Conservation (phyloP, 768 basidiomycete genomes). For the Naematelia aurantialba region DNA sequence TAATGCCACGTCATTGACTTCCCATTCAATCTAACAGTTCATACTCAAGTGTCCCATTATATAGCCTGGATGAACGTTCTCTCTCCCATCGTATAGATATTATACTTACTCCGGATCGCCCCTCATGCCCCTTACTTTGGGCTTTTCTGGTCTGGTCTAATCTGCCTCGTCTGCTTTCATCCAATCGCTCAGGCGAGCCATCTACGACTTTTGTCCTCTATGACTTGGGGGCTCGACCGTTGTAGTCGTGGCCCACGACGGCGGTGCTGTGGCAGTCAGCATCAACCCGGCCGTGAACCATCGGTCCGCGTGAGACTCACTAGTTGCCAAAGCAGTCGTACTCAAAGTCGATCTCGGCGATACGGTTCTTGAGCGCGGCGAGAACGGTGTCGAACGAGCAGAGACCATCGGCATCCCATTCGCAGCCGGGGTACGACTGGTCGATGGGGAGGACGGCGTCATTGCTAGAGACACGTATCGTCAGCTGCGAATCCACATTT, state of each 20-base stretch:
- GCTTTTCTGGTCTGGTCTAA: no score
- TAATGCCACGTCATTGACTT: not conserved
- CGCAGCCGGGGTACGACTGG: constrained; percentile 43
- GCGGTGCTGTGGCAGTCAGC: constrained; percentile 16
- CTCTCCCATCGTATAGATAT: not conserved
- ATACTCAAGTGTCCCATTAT: not conserved
- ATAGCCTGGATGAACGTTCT: not conserved
- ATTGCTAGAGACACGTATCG: constrained; percentile 47
- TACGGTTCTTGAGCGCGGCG: constrained; percentile 38
- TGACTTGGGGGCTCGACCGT: constrained; percentile 24
- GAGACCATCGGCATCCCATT: constrained; percentile 47
- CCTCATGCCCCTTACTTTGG: not conserved
- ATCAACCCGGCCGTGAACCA: not conserved
- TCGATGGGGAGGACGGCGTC: constrained; percentile 51
- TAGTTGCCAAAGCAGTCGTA: constrained; percentile 61
- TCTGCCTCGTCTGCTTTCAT: no score
- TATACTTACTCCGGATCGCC: not conserved
- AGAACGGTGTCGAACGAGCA: constrained; percentile 50
- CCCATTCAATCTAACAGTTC: not conserved
- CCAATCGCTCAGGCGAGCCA: no score
- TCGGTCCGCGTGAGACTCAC: constrained; percentile 41
- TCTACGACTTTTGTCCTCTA: no score
- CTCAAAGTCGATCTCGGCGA: constrained; percentile 49
- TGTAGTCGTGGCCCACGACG: constrained; percentile 26
- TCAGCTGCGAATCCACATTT: no score